Base-by-base conservation (phyloP, 495 filamentous ascomycete genomes). In the Thozetella sp. region DNA sequence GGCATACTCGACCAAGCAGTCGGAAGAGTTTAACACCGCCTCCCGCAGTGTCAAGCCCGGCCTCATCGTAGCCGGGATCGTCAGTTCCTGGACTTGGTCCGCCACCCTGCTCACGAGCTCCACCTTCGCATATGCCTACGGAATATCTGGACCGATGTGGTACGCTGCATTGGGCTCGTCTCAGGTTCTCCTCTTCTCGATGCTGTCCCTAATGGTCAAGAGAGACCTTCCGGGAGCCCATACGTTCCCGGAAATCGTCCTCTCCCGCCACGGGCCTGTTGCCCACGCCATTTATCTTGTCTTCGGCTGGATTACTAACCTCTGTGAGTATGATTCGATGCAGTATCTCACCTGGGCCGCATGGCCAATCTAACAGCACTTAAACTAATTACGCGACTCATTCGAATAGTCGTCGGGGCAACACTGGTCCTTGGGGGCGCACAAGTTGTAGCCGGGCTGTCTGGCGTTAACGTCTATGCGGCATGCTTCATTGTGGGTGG, bases 11-110 rank as follows among this genome's bases (percentile, higher is more conserved):
- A 81, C 78, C 0, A 67, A 74, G 23, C 62, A 62, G 43, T 66
- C 75, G 13, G 79, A 83, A 51, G 78, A 81, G 64, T 83, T 83
- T 72, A 82, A 79, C 60, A 80, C 79, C 0, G 79, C 80, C 0
- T 77, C 72, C 9, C 65, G 80, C 12, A 73, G 68, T 26, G 70
- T 83, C 25, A 80, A 81, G 60, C 76, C 80, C 0, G 80, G 80
- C 3, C 61, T 83, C 9, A 81, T 81, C 59, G 77, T 77, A 2
- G 72, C 76, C 19, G 79, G 76, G 1, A 79, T 83, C 45, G 79
- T 81, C 20, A 75, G 72, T 0, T 72, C 76, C 3, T 80, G 79
- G 79, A 79, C 75, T 22, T 80, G 76, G 74, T 65, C 71, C 3
- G 71, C 79, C 0, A 79, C 77, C 0, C 70, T 82, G 1, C 63